Percentiles rank a stretch among this genome's conserved stretches.
phyloP scores from a whole-genome alignment of 148 eudicot genomes.

The Nepenthes gracilis region DNA sequence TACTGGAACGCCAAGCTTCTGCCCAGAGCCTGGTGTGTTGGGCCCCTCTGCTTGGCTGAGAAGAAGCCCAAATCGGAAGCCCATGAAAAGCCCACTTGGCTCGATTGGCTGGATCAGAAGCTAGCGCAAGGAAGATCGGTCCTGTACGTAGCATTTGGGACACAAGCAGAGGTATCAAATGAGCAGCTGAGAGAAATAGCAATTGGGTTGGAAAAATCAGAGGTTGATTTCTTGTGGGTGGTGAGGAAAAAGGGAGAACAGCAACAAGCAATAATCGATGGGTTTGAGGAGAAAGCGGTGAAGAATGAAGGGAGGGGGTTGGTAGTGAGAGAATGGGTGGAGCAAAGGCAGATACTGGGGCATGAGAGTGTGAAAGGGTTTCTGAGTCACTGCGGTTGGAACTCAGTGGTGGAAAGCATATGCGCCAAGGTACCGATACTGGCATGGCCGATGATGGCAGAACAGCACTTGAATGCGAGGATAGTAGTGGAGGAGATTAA shows the following conservation, averaged over 20 bases:
- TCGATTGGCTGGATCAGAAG: conserved; percentile 46
- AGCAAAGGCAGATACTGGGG: conserved; percentile 36
- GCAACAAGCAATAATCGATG: conserved; percentile 15
- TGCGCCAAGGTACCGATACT: conserved; percentile 57
- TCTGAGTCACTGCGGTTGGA: conserved; percentile 84
- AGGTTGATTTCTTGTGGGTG: conserved; percentile 58
- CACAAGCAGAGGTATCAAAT: conserved; percentile 43
- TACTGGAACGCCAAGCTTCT: conserved; percentile 11
- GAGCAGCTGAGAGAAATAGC: conserved; percentile 42
- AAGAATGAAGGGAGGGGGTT: conserved; percentile 30
- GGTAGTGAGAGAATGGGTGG: conserved; percentile 58
- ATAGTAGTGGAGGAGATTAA: conserved; percentile 59
- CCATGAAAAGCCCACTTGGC: conserved; percentile 23
- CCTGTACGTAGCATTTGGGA: conserved; percentile 61
- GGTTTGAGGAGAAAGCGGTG: conserved; percentile 28
- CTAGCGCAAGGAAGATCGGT: conserved; percentile 16
- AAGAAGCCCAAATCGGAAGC: background rate
- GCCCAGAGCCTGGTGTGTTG: conserved; percentile 42
- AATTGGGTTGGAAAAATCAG: conserved; percentile 39
- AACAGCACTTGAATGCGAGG: conserved; percentile 57
- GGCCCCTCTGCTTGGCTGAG: conserved; percentile 50
- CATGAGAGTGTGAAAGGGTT: conserved; percentile 40
- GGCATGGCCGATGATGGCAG: conserved; percentile 79
- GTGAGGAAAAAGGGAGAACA: conserved; percentile 19
- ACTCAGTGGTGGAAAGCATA: conserved; percentile 55